Evolutionary conservation across 805 yeast genomes (phyloP).

Genomic region (Huiozyma naganishii): DNA sequence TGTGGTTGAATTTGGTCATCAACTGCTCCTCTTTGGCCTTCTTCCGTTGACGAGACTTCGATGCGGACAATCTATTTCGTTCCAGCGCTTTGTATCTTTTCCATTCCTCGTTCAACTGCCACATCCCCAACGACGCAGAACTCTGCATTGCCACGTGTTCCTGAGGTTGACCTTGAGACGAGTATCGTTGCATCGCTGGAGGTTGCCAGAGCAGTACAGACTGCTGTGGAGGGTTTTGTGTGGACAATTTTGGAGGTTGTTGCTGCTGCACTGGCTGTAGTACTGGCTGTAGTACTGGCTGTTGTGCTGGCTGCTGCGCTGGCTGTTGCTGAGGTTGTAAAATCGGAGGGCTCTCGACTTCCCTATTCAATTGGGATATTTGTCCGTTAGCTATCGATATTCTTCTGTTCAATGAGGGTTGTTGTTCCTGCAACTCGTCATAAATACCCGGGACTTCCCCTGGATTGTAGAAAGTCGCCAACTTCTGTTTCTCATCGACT

Average conservation of each 20-base stretch:
- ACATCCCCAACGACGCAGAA: neutral
- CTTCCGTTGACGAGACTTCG: slow-evolving; percentile 50
- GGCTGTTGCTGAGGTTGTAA: slow-evolving; percentile 8
- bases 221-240: neutral
- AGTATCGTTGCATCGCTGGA: neutral
- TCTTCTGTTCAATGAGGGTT: slow-evolving; percentile 31
- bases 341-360: slow-evolving; percentile 26
- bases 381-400: slow-evolving; percentile 78
- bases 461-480: neutral
- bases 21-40: slow-evolving; percentile 52
- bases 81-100: slow-evolving; percentile 45
- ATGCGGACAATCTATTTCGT: slow-evolving; percentile 49
- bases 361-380: slow-evolving; percentile 56
- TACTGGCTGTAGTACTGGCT: neutral
- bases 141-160: neutral
- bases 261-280: neutral
- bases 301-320: neutral
- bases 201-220: neutral
- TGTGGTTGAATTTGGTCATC: slow-evolving; percentile 41
- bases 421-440: neutral
- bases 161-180: neutral
- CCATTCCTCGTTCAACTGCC: slow-evolving; percentile 45
- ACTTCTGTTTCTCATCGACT: neutral
- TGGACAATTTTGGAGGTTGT: neutral
- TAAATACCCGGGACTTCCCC: too few species aligned